Evolutionary conservation across 2,329 filamentous ascomycete genomes (phyloP), one percentile per base, ranked within the genome.

Genomic region (Moelleriella libera): DNA sequence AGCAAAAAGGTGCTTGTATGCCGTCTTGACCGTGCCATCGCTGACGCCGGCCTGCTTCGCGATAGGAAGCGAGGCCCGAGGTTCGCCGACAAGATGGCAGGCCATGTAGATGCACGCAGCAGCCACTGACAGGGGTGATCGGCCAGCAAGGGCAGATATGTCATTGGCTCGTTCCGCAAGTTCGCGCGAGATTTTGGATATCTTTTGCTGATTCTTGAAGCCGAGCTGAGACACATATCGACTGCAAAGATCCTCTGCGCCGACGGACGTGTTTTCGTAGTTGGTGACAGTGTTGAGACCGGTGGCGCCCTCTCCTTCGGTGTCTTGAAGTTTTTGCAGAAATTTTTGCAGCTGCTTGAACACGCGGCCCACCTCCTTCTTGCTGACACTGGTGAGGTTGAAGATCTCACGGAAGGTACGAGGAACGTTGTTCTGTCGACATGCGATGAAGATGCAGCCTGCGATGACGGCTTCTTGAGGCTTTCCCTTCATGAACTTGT

Each of bases 21-120:
- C 89, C 30, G 87, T 94, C 58, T 94, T 89, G 57, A 98, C 95
- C 0, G 92, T 98, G 48, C 92, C 89, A 60, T 98, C 94, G 62
- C 88, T 96, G 30, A 98, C 92, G 54, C 88, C 87, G 1, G 86
- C 88, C 14, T 92, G 83, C 29, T 68, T 65, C 5, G 88, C 85
- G 56, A 98, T 96, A 51, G 94, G 85, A 63, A 89, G 89, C n/a
- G 88, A 84, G 6, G 78, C 72, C 58, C 85, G 85, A 21, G 80
- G 72, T 55, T 92, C 78, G 48, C 83, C 85, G 69, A 95, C 83
- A 39, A 97, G 74, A 59, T 90, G 81, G 31, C 87, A 88, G 4
- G 90, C 85, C 80, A 97, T 92, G 72, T 92, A 98, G 64, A 98
- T 96, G 63, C 88, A 94, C 32, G 92, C 89, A 14, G 89, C 90